Base-by-base conservation (phyloP, 169 alveolate species). In the Babesia ovata region DNA sequence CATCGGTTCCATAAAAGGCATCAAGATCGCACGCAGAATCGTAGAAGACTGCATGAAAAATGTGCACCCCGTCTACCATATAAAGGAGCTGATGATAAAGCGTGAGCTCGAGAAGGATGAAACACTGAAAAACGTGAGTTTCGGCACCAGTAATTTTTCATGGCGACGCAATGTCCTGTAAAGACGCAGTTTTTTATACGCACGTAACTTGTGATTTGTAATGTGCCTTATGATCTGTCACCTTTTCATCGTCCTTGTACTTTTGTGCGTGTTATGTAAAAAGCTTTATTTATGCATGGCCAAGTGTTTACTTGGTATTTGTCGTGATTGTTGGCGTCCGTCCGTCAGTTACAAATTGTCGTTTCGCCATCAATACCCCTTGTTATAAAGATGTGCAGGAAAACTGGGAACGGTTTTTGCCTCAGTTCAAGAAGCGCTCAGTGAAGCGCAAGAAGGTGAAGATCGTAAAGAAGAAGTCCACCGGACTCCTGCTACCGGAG, bases 41-140 rank as follows among this genome's bases (percentile, higher is more conserved):
- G 97, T 98, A 22, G 95, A 96, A 61, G 99, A 98, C 81, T 97
- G 99, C 66, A 96, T 98, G 99, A 86, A 93, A 69, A 98, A 98
- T 84, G 91, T 98, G 44, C 99, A 98, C 91, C 99, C 99, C 11
- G 97, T 96, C 33, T 98, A 97, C 87, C 98, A 96, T 89, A 96
- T 98, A 39, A 97, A 98, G 90, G 99, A 98, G 88, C 84, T 98
- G 63, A 97, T 98, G 99, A 98, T 98, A 49, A 97, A 97, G 84
- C 84, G 98, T 75, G 99, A 98, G 88, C 93, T 98, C 46, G 97
- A 93, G 77, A 97, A 98, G 86, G 98, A 97, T 76, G 97, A 95
- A 36, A 93, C 91, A 39, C 90, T 98, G 77, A 93, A 84, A 46
- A 91, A 87, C 48, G 96, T 81, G 49, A 19, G 84, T 57, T 36